Conservation (phyloP, 495 filamentous ascomycete species). For the Aspergillus olivimuriae region DNA sequence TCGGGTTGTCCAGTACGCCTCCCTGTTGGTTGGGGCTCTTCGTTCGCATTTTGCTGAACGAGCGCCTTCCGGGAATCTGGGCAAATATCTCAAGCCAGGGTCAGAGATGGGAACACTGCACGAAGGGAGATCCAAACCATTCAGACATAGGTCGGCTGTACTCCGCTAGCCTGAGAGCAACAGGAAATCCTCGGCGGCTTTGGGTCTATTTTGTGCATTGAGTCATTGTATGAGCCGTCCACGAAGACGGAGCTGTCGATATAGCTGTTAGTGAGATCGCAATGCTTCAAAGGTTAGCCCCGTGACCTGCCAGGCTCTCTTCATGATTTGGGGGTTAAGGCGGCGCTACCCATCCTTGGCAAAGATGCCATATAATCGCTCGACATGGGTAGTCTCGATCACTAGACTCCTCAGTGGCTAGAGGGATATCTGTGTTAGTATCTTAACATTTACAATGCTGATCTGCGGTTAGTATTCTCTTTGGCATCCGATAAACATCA, state of each 20-base stretch:
- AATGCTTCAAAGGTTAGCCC: conserved; percentile 3
- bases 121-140: no score
- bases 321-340: conserved; percentile 13
- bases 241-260: conserved; percentile 7
- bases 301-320: no score
- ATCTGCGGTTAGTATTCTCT: conserved; percentile 6
- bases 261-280: not conserved
- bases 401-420: conserved; percentile 4
- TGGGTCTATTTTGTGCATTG: conserved; percentile 27
- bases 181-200: conserved; percentile 20
- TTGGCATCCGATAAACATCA: conserved; percentile 9
- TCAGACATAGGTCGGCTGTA: conserved; percentile 31
- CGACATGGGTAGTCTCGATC: conserved; percentile 13
- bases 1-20: conserved; percentile 32
- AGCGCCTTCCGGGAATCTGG: conserved; percentile 12
- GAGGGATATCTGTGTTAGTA: conserved; percentile 11
- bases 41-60: conserved; percentile 28
- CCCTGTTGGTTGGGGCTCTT: conserved; percentile 23
- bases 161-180: conserved; percentile 22
- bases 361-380: conserved; percentile 18
- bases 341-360: conserved; percentile 14
- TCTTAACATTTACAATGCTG: conserved; percentile 8
- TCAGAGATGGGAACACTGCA: conserved; percentile 16
- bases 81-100: conserved; percentile 14
- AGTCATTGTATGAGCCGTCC: conserved; percentile 19